Percentiles rank a stretch among this genome's conserved stretches.
These are phyloP conservation scores for Termitomyces sp. DNA, from an alignment of 768 basidiomycete genomes.

Conservation along the genomic window DNA sequence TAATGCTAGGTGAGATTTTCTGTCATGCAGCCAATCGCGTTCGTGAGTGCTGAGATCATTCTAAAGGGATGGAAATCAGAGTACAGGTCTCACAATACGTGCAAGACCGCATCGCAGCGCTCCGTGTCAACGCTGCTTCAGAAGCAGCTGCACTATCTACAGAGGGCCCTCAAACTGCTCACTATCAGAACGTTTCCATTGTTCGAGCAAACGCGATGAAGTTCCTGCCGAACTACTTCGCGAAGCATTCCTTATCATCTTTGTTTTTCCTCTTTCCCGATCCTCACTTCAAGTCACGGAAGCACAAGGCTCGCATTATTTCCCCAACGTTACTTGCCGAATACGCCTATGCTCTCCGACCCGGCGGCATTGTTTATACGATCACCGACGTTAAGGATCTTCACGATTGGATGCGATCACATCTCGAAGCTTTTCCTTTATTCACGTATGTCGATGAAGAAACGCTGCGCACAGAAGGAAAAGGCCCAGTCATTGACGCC, in stretches of 20 bases:
- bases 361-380: constrained; percentile 95
- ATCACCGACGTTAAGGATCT: constrained; percentile 96
- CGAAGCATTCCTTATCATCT: constrained; percentile 83
- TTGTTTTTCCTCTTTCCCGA: constrained; percentile 99
- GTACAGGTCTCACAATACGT: constrained; percentile 97
- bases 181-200: constrained; percentile 86
- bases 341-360: constrained; percentile 89
- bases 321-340: constrained; percentile 96
- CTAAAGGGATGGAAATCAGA: constrained; percentile 93
- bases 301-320: constrained; percentile 98
- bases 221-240: constrained; percentile 94
- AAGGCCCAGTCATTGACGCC: constrained; percentile 74
- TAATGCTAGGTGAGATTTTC: constrained; percentile 83
- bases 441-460: constrained; percentile 79
- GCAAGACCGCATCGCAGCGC: constrained; percentile 87
- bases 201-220: constrained; percentile 98
- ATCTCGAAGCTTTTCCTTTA: constrained; percentile 82
- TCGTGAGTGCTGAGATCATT: neutral
- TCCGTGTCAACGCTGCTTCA: constrained; percentile 61
- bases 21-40: constrained; percentile 1
- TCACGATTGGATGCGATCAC: constrained; percentile 91
- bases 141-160: constrained; percentile 21
- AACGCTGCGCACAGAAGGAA: constrained; percentile 67
- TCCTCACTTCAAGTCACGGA: constrained; percentile 96
- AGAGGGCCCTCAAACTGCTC: constrained; percentile 22